A percentile compares a stretch with the other conserved stretches of the same genome.
Conservation (phyloP, 1,284 basidiomycete genomes). For the Testicularia cyperi region DNA sequence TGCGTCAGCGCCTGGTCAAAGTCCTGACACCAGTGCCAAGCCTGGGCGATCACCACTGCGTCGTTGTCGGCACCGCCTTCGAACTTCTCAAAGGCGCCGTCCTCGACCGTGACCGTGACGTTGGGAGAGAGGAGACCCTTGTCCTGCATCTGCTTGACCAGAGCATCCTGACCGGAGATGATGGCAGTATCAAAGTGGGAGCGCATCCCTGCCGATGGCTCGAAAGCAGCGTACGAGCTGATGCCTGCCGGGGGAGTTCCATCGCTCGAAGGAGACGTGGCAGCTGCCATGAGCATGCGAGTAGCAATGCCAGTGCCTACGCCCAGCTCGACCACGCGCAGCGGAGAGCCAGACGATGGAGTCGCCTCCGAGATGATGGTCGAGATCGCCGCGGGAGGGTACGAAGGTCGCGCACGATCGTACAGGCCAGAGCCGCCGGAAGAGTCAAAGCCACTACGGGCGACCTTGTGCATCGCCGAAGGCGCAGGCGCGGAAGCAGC, state of each 20-base stretch:
- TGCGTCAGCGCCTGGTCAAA: conserved; percentile 34
- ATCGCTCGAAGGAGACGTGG: conserved; percentile 17
- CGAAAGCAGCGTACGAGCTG: conserved; percentile 28
- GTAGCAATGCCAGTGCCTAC: conserved; percentile 55
- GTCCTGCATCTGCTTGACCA: conserved; percentile 22
- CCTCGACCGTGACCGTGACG: conserved; percentile 24
- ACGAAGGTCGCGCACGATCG: conserved; percentile 45
- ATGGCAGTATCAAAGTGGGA: conserved; percentile 31
- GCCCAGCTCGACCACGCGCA: conserved; percentile 53
- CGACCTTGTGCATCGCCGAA: conserved; percentile 37
- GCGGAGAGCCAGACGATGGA: conserved; percentile 7
- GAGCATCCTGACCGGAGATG: conserved; percentile 8
- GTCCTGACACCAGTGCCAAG: conserved; percentile 56
- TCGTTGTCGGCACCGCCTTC: conserved; percentile 34
- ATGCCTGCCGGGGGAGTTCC: conserved; percentile 27
- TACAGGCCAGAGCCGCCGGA: conserved; percentile 38
- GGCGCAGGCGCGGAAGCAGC: conserved; percentile 1
- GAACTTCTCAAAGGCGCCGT: conserved; percentile 48
- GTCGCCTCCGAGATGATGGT: conserved; percentile 28
- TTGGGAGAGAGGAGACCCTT: conserved; percentile 23
- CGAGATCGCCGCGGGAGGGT: conserved; percentile 35
- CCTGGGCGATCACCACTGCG: conserved; percentile 51
- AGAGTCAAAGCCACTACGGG: conserved; percentile 41
- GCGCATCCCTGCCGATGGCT: conserved; percentile 50
- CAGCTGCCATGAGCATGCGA: conserved; percentile 38